A percentile compares a stretch with the other conserved stretches of the same genome.
Conservation (phyloP, 306 rosid genomes). For the Pueraria montana region DNA sequence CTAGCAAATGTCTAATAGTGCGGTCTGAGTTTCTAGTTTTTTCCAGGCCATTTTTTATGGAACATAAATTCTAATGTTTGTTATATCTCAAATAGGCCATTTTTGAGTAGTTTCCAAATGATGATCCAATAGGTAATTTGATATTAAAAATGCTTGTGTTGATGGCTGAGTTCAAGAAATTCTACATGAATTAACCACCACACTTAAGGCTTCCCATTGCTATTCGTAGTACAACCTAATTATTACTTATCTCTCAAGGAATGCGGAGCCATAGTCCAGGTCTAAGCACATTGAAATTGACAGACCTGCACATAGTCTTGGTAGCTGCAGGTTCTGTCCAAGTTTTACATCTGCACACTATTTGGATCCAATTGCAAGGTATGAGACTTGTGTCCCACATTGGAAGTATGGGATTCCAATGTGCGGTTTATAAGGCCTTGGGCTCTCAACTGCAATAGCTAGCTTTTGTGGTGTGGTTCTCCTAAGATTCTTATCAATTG, state of each 20-base stretch:
- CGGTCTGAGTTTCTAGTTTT: neutral
- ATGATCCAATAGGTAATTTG: neutral
- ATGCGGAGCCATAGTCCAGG: constrained; percentile 5
- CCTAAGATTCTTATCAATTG: no score
- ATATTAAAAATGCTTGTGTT: constrained; percentile 21
- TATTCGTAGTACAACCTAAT: neutral
- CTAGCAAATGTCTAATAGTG: neutral
- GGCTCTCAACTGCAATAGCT: no score
- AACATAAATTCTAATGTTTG: neutral
- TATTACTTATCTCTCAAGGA: neutral
- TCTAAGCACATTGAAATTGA: constrained; percentile 4
- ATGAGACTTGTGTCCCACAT: no score
- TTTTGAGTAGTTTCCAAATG: neutral
- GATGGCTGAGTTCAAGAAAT: neutral
- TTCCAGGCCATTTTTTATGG: neutral
- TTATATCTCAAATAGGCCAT: constrained; percentile 10
- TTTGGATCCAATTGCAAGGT: no score
- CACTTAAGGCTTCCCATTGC: neutral
- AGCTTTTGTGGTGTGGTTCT: no score
- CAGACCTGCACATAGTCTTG: neutral
- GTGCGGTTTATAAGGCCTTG: no score
- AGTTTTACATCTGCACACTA: neutral
- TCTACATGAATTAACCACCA: neutral
- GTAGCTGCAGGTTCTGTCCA: constrained; percentile 3
- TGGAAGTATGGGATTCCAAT: no score